Evolutionary conservation across 2,329 filamentous ascomycete genomes (phyloP).

Genomic region (Acrodontium crateriforme): DNA sequence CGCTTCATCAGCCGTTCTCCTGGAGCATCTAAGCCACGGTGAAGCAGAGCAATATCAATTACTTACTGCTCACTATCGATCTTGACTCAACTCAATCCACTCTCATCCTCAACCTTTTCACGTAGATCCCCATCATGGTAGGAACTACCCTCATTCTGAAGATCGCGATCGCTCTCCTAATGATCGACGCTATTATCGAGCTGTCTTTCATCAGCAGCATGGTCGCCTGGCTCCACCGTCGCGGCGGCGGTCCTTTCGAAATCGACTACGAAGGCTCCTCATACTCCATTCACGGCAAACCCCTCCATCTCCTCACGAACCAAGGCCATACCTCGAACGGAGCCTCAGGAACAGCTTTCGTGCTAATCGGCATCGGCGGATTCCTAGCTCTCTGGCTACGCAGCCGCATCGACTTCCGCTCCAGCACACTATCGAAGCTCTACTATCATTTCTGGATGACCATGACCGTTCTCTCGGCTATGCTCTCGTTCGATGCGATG

Average conservation of each 20-base stretch:
- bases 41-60: too few species aligned
- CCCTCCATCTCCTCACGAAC: constrained; percentile 20
- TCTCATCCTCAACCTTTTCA: too few species aligned
- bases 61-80: too few species aligned
- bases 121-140: not conserved
- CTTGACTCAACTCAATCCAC: too few species aligned
- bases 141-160: constrained; percentile 2
- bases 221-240: constrained; percentile 17
- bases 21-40: too few species aligned
- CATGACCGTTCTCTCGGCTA: constrained; percentile 10
- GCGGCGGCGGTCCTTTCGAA: constrained; percentile 12
- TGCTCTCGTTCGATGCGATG: constrained; percentile 14
- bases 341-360: constrained; percentile 18
- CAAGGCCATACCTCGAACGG: constrained; percentile 20
- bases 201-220: constrained; percentile 15
- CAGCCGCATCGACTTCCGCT: constrained; percentile 1
- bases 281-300: constrained; percentile 26
- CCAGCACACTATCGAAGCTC: constrained; percentile 1
- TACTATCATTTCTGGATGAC: constrained; percentile 14
- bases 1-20: too few species aligned
- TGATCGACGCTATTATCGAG: constrained; percentile 16
- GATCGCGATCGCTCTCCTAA: constrained; percentile 10
- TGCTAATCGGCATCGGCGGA: constrained; percentile 16
- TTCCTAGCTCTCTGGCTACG: constrained; percentile 13
- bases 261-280: constrained; percentile 14